Evolutionary conservation across 2,329 filamentous ascomycete species (phyloP).

Genomic region (Hymenoscyphus albidus): DNA sequence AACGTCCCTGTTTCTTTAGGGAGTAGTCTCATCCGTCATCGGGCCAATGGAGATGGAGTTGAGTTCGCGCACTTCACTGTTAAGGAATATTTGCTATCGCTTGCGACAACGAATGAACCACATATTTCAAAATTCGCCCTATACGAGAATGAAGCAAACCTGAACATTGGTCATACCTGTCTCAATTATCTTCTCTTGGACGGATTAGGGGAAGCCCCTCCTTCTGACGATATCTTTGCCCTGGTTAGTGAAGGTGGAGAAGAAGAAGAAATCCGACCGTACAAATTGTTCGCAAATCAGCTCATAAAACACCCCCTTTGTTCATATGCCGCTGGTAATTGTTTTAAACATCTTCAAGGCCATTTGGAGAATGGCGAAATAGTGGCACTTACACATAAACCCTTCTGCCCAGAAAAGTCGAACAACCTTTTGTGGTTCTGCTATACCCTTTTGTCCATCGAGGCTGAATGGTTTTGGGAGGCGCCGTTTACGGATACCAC

Average conservation of each 20-base stretch:
- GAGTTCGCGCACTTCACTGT: not conserved
- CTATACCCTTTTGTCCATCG: not conserved
- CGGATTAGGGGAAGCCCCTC: not conserved
- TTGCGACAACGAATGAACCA: not conserved
- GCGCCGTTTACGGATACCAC: not conserved
- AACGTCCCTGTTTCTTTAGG: not conserved
- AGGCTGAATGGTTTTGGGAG: not conserved
- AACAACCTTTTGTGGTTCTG: not conserved
- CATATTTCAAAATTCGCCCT: not conserved
- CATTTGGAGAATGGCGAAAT: not conserved
- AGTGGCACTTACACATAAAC: not conserved
- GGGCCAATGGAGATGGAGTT: not conserved
- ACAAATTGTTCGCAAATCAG: not conserved
- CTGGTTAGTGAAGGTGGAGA: not conserved
- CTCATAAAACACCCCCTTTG: not conserved
- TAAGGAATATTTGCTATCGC: constrained; percentile 1
- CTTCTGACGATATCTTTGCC: not conserved
- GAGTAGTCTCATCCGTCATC: not conserved
- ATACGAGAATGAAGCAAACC: not conserved
- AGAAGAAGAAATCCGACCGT: not conserved
- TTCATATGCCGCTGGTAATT: not conserved
- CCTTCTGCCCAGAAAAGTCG: not conserved
- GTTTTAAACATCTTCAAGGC: not conserved
- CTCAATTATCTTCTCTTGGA: not conserved
- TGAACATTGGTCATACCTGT: not conserved